Evolutionary conservation across 768 basidiomycete species (phyloP).

Genomic region (Mycena alexandri): DNA sequence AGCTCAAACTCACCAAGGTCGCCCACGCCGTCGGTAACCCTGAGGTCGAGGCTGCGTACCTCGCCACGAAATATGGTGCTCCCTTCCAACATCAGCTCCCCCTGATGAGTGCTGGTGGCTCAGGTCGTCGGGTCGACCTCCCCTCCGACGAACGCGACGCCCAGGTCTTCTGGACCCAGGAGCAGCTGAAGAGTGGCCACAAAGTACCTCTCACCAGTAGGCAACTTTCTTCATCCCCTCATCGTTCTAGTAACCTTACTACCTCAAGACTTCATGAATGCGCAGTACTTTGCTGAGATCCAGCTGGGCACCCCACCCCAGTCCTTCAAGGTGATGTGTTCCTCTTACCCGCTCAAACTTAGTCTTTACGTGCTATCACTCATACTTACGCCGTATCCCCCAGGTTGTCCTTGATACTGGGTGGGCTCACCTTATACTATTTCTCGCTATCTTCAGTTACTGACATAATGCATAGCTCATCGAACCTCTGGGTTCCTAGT

Average conservation of each 20-base stretch:
- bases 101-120: constrained; percentile 49
- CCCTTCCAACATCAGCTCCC: no score
- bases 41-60: no score
- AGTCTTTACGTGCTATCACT: no score
- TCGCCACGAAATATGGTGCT: no score
- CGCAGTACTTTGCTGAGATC: constrained; percentile 97
- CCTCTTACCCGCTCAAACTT: constrained; percentile 13
- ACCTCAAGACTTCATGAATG: constrained; percentile 91
- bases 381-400: constrained; percentile 61
- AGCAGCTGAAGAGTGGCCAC: constrained; percentile 70
- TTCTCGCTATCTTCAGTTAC: constrained; percentile 11
- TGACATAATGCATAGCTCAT: constrained; percentile 64
- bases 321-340: constrained; percentile 57
- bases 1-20: no score
- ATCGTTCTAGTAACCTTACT: constrained; percentile 18
- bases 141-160: constrained; percentile 38
- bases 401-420: constrained; percentile 97
- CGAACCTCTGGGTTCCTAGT: constrained; percentile 96
- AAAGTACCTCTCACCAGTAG: constrained; percentile 89
- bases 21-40: no score
- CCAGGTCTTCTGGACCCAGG: no score
- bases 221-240: constrained; percentile 41
- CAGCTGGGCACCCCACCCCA: constrained; percentile 87
- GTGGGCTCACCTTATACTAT: constrained; percentile 50
- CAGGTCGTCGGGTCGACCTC: constrained; percentile 2